A percentile compares a stretch with the other conserved stretches of the same genome.
Evolutionary conservation across 495 filamentous ascomycete species (phyloP).

Genomic region (Glonium stellatum): DNA sequence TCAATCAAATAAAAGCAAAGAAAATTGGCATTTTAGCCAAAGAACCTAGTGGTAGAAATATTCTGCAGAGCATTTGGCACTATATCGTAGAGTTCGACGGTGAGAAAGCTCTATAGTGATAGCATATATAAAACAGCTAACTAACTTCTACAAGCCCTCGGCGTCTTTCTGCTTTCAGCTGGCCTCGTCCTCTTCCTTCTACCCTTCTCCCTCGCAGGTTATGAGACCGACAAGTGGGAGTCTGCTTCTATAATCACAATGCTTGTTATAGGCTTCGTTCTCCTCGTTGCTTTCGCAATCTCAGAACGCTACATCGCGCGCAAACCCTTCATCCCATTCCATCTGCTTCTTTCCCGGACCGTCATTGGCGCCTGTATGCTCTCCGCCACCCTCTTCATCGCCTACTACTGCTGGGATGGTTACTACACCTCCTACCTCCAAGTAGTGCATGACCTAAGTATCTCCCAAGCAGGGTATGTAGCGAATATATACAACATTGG

Average conservation of each 20-base stretch:
- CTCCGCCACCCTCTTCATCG: constrained; percentile 50
- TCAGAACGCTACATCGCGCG: constrained; percentile 54
- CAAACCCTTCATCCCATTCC: constrained; percentile 52
- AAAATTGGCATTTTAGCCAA: constrained; percentile 42
- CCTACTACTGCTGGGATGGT: constrained; percentile 45
- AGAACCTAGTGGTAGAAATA: constrained; percentile 42
- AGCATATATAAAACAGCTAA: too few species aligned
- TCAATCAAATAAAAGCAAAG: constrained; percentile 28
- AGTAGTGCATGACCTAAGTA: constrained; percentile 59
- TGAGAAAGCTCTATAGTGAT: too few species aligned
- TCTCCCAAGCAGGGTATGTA: too few species aligned
- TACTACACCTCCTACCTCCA: constrained; percentile 63
- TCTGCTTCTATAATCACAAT: constrained; percentile 51
- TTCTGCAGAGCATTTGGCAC: constrained; percentile 43
- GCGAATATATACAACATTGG: constrained; percentile 62
- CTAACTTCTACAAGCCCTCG: too few species aligned
- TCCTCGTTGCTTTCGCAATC: constrained; percentile 51
- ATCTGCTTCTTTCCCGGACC: constrained; percentile 60
- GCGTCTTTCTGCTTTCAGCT: constrained; percentile 50
- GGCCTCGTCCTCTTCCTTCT: constrained; percentile 58
- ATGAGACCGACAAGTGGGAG: constrained; percentile 43
- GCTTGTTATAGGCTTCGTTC: constrained; percentile 49
- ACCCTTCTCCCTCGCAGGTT: constrained; percentile 50
- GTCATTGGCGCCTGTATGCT: constrained; percentile 57
- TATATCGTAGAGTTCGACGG: constrained; percentile 57